Evolutionary conservation across 192 early-diverging fungal genomes (phyloP).

Genomic region (Backusella luteola): DNA sequence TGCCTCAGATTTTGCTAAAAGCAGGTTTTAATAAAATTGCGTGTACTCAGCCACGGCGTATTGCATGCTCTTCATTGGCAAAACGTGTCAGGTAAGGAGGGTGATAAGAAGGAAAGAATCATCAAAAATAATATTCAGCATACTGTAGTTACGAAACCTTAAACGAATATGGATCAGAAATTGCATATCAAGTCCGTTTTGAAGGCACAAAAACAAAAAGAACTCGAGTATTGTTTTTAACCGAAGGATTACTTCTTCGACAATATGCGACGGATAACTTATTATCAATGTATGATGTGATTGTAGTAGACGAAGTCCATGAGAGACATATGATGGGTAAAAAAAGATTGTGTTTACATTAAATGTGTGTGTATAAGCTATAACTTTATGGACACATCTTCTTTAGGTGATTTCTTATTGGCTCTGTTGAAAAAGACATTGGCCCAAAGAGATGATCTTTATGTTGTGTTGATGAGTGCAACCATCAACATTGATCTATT

Average conservation of each 20-base stretch:
- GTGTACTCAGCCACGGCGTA: conserved; percentile 89
- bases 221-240: conserved; percentile 72
- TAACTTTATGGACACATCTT: background rate
- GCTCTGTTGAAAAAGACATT: conserved; percentile 70
- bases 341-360: background rate
- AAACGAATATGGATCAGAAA: conserved; percentile 61
- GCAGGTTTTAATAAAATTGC: conserved; percentile 69
- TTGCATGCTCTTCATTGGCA: conserved; percentile 63
- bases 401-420: conserved; percentile 79
- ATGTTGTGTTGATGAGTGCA: conserved; percentile 90
- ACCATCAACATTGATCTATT: conserved; percentile 82
- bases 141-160: conserved; percentile 52
- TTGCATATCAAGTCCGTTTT: conserved; percentile 69
- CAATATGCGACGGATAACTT: conserved; percentile 64
- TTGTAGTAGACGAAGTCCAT: conserved; percentile 90
- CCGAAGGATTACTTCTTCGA: conserved; percentile 69
- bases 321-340: conserved; percentile 58
- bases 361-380: background rate
- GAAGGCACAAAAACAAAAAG: conserved; percentile 52
- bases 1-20: conserved; percentile 87
- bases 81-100: conserved; percentile 49
- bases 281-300: conserved; percentile 63
- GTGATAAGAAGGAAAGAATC: background rate
- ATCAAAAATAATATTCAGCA: background rate
- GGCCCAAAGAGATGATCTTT: conserved; percentile 54